Base-by-base conservation (phyloP, 2,329 filamentous ascomycete species). In the Hortaea sp. region DNA sequence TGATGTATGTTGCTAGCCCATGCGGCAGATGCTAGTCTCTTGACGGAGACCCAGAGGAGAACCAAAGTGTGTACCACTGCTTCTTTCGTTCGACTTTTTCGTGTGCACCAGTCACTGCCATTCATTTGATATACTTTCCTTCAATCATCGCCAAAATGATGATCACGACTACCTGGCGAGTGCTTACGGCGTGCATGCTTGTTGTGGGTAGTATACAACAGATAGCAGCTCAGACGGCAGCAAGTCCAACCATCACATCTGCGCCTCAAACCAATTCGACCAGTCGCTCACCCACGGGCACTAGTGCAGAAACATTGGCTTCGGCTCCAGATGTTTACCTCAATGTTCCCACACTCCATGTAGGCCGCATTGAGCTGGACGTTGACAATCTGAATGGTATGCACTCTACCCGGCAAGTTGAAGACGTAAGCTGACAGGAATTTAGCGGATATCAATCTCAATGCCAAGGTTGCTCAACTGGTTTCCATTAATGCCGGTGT, bases 401-500 rank as follows among this genome's bases (percentile, higher is more conserved):
- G 34, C 44, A 46, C n/a, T 29, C 9, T 35, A 12, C 4, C 4
- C 32, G 32, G 32, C 32, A 20, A 20, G 20, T 4, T 20, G 4
- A 20, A 20, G 20, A 20, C 20, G 20, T 2, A 20, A 20, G 20
- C 20, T 20, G 20, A 20, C 20, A 20, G 20, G 78, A 79, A 57
- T 27, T 30, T 4, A 29, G 48, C 48, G 27, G 44, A 53, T 27
- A 44, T 52, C 45, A 54, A 70, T 79, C 61, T 81, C 78, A 57
- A 67, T 79, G 30, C 48, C 11, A 72, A 78, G 58, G 76, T 81
- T 7, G 67, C 80, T 37, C 70, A 73, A 50, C 67, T 81, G 39
- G 71, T 81, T 39, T 66, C 72, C 47, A 79, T 81, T 69, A 78
- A 74, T 53, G 78, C 78, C 2, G 78, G 78, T 40, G 70, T 75